These are phyloP conservation scores for Agaricales sp. DNA, from an alignment of 1,284 basidiomycete genomes.

Conservation along the genomic window DNA sequence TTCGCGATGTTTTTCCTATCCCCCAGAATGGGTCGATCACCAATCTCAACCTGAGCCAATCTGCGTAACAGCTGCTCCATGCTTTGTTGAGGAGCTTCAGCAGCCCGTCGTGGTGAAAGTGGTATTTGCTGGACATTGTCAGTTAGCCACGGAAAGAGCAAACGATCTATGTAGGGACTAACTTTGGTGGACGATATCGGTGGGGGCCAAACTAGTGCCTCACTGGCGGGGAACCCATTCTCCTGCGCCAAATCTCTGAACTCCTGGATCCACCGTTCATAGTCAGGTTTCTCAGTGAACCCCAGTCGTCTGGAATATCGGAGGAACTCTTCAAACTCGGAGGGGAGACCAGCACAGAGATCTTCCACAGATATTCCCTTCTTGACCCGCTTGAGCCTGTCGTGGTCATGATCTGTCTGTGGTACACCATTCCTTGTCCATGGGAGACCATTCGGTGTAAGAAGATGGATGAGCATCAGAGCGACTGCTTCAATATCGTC, in stretches of 20 bases:
- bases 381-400: constrained; percentile 52
- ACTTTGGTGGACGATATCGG: constrained; percentile 29
- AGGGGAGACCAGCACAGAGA: constrained; percentile 58
- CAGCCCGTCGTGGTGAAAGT: constrained; percentile 18
- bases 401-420: constrained; percentile 51
- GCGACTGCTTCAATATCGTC: constrained; percentile 69
- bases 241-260: constrained; percentile 51
- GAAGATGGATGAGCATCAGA: constrained; percentile 66
- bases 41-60: constrained; percentile 46
- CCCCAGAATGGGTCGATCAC: constrained; percentile 34
- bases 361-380: constrained; percentile 45
- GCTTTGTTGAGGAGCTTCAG: constrained; percentile 23
- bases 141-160: background rate
- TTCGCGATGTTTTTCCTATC: constrained; percentile 37
- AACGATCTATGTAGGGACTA: background rate
- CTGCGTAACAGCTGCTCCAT: constrained; percentile 46
- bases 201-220: constrained; percentile 64
- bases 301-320: constrained; percentile 56
- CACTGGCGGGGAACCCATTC: constrained; percentile 42
- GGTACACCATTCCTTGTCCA: constrained; percentile 73
- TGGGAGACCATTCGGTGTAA: constrained; percentile 61
- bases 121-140: constrained; percentile 14
- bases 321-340: constrained; percentile 65
- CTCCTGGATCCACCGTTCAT: constrained; percentile 46
- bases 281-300: constrained; percentile 59